Evolutionary conservation across 2,329 filamentous ascomycete genomes (phyloP).

Genomic region (Nothophaeocryptopus gaeumannii): DNA sequence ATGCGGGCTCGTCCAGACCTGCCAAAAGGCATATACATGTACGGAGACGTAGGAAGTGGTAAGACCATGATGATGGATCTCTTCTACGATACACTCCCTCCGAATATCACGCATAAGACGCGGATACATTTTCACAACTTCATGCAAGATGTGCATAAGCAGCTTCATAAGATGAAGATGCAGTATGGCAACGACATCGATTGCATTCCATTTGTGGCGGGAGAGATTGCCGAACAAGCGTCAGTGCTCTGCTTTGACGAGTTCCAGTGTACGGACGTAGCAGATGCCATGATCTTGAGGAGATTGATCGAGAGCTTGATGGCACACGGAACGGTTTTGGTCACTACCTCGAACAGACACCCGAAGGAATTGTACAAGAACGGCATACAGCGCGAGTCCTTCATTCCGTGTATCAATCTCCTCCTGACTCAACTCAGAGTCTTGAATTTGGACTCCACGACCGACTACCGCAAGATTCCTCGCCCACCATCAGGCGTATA

Average conservation of each 20-base stretch:
- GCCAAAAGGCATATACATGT: constrained; percentile 89
- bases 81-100: constrained; percentile 88
- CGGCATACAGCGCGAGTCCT: constrained; percentile 91
- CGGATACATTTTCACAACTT: constrained; percentile 99
- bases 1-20: constrained; percentile 66
- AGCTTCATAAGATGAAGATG: constrained; percentile 87
- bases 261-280: constrained; percentile 97
- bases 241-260: constrained; percentile 96
- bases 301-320: constrained; percentile 84
- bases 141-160: constrained; percentile 95
- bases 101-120: constrained; percentile 75
- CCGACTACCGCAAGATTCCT: constrained; percentile 96
- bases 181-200: constrained; percentile 85
- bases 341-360: constrained; percentile 96
- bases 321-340: constrained; percentile 92
- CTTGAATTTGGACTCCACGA: constrained; percentile 90
- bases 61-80: constrained; percentile 99
- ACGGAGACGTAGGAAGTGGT: constrained; percentile 91
- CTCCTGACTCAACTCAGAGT: constrained; percentile 81
- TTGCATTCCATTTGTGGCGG: constrained; percentile 85
- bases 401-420: constrained; percentile 90
- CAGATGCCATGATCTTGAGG: constrained; percentile 95
- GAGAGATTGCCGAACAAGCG: constrained; percentile 82
- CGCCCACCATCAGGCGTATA: constrained; percentile 91
- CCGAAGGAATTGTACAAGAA: constrained; percentile 97